Evolutionary conservation across 2,329 filamentous ascomycete species (phyloP).

Genomic region (Trichoderma citrinoviride): DNA sequence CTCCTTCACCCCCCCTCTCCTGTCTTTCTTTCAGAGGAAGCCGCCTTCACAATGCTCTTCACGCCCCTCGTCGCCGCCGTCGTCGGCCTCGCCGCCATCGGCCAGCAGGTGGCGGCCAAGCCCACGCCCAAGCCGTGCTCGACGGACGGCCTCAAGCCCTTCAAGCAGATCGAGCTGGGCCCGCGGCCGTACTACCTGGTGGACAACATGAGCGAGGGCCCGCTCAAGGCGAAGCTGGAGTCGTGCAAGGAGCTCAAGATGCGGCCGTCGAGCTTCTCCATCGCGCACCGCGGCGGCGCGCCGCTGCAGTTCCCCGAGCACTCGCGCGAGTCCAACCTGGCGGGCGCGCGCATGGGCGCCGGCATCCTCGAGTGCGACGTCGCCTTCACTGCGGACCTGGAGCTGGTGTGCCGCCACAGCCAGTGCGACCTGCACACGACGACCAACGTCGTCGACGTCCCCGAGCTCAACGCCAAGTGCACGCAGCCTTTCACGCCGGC

Average conservation of each 20-base stretch:
- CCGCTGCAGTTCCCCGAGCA: conserved; percentile 65
- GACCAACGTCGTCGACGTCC: conserved; percentile 62
- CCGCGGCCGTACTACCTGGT: conserved; percentile 64
- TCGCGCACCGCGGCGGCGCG: conserved; percentile 61
- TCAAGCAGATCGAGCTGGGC: conserved; percentile 56
- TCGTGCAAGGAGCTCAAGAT: conserved; percentile 56
- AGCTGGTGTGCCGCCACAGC: conserved; percentile 66
- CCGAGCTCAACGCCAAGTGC: conserved; percentile 63
- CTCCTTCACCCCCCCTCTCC: background rate
- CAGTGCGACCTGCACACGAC: conserved; percentile 68
- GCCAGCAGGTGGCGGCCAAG: conserved; percentile 30
- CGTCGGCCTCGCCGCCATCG: conserved; percentile 33
- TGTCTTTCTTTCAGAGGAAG: background rate
- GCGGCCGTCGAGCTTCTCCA: conserved; percentile 53
- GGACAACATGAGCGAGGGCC: conserved; percentile 58
- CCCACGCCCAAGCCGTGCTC: conserved; percentile 25
- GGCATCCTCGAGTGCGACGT: conserved; percentile 68
- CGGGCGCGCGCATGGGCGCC: conserved; percentile 65
- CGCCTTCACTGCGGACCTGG: conserved; percentile 61
- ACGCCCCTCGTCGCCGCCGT: conserved; percentile 31
- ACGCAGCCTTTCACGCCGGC: conserved; percentile 59
- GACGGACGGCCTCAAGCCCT: conserved; percentile 31
- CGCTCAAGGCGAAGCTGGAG: conserved; percentile 58
- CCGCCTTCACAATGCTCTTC: conserved; percentile 32
- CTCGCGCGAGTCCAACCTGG: conserved; percentile 56